Conservation (phyloP, 371 early-diverging fungal genomes). For the Lichtheimia ramosa region DNA sequence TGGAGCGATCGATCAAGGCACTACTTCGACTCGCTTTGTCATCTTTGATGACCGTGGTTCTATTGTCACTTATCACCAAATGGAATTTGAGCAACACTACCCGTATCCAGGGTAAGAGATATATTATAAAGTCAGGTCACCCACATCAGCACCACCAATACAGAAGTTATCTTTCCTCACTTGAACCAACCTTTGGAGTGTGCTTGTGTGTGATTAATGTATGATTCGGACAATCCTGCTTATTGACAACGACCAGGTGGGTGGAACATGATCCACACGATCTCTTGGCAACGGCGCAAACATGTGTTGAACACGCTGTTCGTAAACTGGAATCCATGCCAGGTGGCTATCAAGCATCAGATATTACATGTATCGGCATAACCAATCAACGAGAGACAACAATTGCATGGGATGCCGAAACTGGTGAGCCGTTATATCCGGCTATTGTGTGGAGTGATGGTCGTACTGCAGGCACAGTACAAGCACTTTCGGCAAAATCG, state of each 20-base stretch:
- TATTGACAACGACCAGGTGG: conserved; percentile 62
- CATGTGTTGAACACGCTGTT: conserved; percentile 71
- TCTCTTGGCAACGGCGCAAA: conserved; percentile 69
- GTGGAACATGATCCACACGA: conserved; percentile 88
- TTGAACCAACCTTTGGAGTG: not conserved
- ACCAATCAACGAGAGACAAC: conserved; percentile 97
- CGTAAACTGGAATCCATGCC: conserved; percentile 60
- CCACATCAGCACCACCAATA: too few relatives aligned
- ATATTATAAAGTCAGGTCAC: not conserved
- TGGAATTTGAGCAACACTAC: conserved; percentile 81
- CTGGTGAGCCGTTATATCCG: conserved; percentile 82
- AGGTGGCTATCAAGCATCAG: conserved; percentile 55
- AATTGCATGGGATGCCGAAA: conserved; percentile 84
- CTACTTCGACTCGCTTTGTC: conserved; percentile 90
- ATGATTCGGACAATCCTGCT: not conserved
- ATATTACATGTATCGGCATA: conserved; percentile 85
- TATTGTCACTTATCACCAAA: conserved; percentile 77
- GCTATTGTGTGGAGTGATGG: conserved; percentile 96
- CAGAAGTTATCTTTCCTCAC: not conserved
- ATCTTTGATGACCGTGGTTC: conserved; percentile 84
- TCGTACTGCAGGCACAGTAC: conserved; percentile 79
- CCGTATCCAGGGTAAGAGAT: conserved; percentile 76
- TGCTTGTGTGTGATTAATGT: too few relatives aligned
- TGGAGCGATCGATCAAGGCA: conserved; percentile 96
- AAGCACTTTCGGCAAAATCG: conserved; percentile 48